Percentiles rank a stretch among this genome's conserved stretches.
phyloP scores from a whole-genome alignment of 108 stramenopile genomes.

The Epipyxis sp. region DNA sequence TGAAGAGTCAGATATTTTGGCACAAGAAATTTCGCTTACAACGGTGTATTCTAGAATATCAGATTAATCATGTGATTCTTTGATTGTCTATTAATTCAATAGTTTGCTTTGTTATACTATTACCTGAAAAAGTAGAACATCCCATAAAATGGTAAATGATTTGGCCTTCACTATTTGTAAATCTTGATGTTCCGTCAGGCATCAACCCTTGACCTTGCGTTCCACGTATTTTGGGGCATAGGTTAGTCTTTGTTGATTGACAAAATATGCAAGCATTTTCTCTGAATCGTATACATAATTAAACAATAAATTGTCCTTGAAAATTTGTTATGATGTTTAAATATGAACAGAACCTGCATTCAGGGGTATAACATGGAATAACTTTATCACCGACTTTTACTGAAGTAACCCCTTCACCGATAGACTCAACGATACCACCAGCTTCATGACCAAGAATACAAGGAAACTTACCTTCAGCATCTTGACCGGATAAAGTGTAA shows the following conservation, averaged over 20 bases:
- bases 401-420: slow-evolving; percentile 71
- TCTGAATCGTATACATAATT: too few relatives aligned
- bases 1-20: slow-evolving; percentile 66
- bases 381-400: slow-evolving; percentile 82
- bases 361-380: slow-evolving; percentile 77
- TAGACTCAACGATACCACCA: slow-evolving; percentile 70
- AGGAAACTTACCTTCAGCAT: slow-evolving; percentile 82
- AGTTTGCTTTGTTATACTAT: too few relatives aligned
- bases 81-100: too few relatives aligned
- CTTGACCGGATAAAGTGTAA: slow-evolving; percentile 68
- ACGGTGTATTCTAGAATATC: slow-evolving; percentile 97
- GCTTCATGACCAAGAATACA: slow-evolving; percentile 59
- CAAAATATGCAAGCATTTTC: slow-evolving; percentile 76
- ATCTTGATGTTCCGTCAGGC: slow-evolving; percentile 74
- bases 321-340: not conserved
- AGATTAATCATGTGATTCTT: too few relatives aligned
- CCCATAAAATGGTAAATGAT: slow-evolving; percentile 93
- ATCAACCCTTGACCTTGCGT: slow-evolving; percentile 83
- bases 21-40: slow-evolving; percentile 74
- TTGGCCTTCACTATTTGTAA: slow-evolving; percentile 66
- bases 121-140: slow-evolving; percentile 79
- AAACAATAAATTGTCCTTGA: slow-evolving; percentile 48
- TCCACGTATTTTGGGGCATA: slow-evolving; percentile 77
- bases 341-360: slow-evolving; percentile 57
- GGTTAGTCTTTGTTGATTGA: slow-evolving; percentile 73